Conservation (phyloP, 345 rosid species). For the Gossypium raimondii region DNA sequence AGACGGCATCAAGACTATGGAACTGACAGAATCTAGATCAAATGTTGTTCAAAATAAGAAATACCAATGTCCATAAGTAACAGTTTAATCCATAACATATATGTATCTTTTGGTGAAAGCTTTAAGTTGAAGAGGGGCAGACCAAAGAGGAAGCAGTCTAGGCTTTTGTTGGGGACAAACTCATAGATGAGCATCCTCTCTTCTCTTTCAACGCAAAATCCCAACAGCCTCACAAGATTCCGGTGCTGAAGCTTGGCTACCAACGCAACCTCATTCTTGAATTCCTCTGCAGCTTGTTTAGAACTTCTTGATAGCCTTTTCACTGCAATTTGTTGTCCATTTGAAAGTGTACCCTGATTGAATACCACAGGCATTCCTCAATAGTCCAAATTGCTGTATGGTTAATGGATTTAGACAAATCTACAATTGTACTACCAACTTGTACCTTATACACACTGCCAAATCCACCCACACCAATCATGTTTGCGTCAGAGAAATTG, state of each 20-base stretch:
- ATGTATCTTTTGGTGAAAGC: not conserved
- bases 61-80: not conserved
- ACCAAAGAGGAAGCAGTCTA: slow-evolving; percentile 21
- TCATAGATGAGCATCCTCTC: slow-evolving; percentile 23
- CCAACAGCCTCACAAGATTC: slow-evolving; percentile 15
- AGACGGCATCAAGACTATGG: not conserved
- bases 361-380: not conserved
- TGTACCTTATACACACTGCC: slow-evolving; percentile 22
- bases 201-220: slow-evolving; percentile 18
- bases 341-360: slow-evolving; percentile 8
- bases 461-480: slow-evolving; percentile 24
- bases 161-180: slow-evolving; percentile 23
- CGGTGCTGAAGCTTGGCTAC: slow-evolving; percentile 23
- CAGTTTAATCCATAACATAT: not conserved
- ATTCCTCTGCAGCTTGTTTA: slow-evolving; percentile 19
- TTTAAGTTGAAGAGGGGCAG: not conserved
- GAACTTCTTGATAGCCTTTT: slow-evolving; percentile 22
- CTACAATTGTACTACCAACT: not conserved
- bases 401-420: not conserved
- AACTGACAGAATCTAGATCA: not conserved
- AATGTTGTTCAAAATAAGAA: not conserved
- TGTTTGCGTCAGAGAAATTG: slow-evolving; percentile 16
- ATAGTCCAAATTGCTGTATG: not conserved
- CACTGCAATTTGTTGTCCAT: slow-evolving; percentile 25
- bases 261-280: slow-evolving; percentile 22